Evolutionary conservation across 2,329 filamentous ascomycete genomes (phyloP).

Genomic region (Epicoccum sorghinum): DNA sequence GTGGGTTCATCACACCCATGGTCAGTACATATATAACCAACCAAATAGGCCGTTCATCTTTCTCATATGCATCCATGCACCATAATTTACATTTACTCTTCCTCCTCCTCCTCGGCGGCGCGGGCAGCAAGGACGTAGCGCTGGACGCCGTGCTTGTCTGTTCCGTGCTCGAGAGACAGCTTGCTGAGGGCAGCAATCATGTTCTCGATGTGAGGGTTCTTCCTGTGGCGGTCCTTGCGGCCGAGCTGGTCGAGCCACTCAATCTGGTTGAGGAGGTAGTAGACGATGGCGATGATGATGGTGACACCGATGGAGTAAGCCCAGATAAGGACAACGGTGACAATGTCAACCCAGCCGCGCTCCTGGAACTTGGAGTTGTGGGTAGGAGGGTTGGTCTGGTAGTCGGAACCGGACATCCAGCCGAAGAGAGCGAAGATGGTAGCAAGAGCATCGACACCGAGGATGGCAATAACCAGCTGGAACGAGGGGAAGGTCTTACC

Average conservation of each 20-base stretch:
- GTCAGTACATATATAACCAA: conserved; percentile 33
- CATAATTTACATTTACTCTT: conserved; percentile 44
- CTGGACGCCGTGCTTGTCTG: conserved; percentile 54
- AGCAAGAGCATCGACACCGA: conserved; percentile 72
- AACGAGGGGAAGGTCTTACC: conserved; percentile 75
- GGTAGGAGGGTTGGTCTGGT: conserved; percentile 51
- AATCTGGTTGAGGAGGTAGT: conserved; percentile 66
- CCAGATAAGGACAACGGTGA: conserved; percentile 70
- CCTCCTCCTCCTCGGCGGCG: conserved; percentile 57
- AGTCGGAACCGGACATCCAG: conserved; percentile 66
- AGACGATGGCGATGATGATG: conserved; percentile 69
- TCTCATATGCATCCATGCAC: conserved; percentile 23
- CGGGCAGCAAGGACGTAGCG: conserved; percentile 54
- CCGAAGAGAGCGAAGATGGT: conserved; percentile 79
- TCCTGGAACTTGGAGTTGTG: conserved; percentile 47
- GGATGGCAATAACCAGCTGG: conserved; percentile 74
- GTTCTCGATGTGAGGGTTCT: conserved; percentile 70
- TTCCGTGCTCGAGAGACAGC: conserved; percentile 65
- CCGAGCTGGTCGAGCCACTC: conserved; percentile 66
- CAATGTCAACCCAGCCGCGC: conserved; percentile 64
- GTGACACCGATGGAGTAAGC: conserved; percentile 70
- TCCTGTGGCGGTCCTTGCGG: conserved; percentile 65
- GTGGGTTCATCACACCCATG: conserved; percentile 33
- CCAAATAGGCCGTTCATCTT: conserved; percentile 31
- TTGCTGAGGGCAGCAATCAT: conserved; percentile 69